Evolutionary conservation across 805 yeast genomes (phyloP).

Genomic region (Saturnispora halmiae): DNA sequence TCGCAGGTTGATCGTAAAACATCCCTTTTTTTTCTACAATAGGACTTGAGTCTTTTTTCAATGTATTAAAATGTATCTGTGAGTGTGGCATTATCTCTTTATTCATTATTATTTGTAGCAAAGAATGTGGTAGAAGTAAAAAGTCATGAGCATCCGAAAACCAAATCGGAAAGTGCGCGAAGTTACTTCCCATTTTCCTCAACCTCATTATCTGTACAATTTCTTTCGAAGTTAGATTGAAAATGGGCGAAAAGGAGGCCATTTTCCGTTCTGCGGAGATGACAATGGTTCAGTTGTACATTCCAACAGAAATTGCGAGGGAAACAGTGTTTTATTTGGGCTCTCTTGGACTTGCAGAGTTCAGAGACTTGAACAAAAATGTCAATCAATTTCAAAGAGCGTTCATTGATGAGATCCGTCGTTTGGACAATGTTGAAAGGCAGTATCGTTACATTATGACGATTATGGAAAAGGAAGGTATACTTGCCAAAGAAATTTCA

Average conservation of each 20-base stretch:
- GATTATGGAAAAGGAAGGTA: conserved; percentile 36
- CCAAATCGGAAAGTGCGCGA: neutral
- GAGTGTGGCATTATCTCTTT: neutral
- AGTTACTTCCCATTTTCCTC: neutral
- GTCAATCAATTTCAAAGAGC: conserved; percentile 85
- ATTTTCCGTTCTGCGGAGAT: conserved; percentile 78
- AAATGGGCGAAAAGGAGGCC: conserved; percentile 19
- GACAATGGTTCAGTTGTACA: conserved; percentile 85
- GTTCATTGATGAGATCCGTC: conserved; percentile 80
- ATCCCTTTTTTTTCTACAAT: neutral
- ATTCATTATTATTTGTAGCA: neutral
- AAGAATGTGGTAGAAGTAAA: neutral
- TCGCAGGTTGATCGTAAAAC: neutral
- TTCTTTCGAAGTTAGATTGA: neutral
- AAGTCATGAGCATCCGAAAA: neutral
- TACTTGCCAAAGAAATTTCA: conserved; percentile 19
- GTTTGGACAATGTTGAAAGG: conserved; percentile 78
- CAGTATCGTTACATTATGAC: conserved; percentile 55
- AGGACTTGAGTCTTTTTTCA: neutral
- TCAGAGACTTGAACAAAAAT: conserved; percentile 78
- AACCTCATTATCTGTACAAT: neutral
- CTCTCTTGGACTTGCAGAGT: conserved; percentile 74
- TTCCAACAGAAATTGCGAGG: conserved; percentile 83
- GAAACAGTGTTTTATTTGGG: conserved; percentile 84
- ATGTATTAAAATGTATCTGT: too few species aligned